Percentiles rank a stretch among this genome's conserved stretches.
phyloP scores from a whole-genome alignment of 192 early-diverging fungal species.

The Mortierella alpina region DNA sequence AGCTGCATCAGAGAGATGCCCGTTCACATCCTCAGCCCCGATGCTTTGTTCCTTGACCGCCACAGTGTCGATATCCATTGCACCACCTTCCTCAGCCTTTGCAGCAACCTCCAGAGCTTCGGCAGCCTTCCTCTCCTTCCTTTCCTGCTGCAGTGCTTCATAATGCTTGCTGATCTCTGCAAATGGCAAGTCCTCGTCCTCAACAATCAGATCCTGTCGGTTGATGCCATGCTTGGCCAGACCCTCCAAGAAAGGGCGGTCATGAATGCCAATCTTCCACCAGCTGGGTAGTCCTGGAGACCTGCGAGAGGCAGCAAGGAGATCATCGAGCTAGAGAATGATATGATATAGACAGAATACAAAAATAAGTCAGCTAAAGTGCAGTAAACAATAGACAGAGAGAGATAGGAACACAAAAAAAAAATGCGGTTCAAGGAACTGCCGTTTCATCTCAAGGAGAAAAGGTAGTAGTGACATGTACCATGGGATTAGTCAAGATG shows the following conservation, averaged over 20 bases:
- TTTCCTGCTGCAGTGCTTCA: conserved; percentile 23
- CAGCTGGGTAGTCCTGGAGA: conserved; percentile 74
- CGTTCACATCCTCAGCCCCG: no score
- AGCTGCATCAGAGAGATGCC: no score
- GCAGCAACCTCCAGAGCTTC: conserved; percentile 2
- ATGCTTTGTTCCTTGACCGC: background rate
- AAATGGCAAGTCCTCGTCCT: conserved; percentile 67
- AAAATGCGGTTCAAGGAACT: background rate
- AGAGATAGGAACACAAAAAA: background rate
- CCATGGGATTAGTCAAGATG: conserved; percentile 63
- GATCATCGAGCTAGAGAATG: conserved; percentile 50
- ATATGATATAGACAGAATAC: conserved; percentile 3
- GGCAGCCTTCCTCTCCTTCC: conserved; percentile 13
- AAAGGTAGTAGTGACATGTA: background rate
- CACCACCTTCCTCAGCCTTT: conserved; percentile 18
- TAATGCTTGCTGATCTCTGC: conserved; percentile 51
- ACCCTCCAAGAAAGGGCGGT: conserved; percentile 73
- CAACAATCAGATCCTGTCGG: conserved; percentile 74
- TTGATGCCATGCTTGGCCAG: conserved; percentile 78
- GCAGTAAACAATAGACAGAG: background rate
- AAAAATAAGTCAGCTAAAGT: background rate
- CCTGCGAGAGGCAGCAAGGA: conserved; percentile 58
- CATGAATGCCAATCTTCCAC: conserved; percentile 78
- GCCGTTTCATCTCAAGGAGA: no score
- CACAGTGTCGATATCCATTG: conserved; percentile 7